phyloP scores from a whole-genome alignment of 2,329 filamentous ascomycete species.

The Tolypocladium album region DNA sequence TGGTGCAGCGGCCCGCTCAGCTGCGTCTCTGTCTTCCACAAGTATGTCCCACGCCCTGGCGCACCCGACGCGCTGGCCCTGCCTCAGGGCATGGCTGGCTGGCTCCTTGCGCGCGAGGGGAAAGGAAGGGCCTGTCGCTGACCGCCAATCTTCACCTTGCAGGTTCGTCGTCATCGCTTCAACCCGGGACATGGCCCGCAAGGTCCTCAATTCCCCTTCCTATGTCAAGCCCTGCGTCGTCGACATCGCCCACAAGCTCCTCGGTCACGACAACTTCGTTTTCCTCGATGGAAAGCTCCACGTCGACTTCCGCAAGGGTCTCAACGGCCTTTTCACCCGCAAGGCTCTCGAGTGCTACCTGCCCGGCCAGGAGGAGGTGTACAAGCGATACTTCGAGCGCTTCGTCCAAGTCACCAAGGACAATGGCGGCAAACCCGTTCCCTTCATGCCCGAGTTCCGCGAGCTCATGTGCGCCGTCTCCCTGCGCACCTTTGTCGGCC shows the following conservation, averaged over 20 bases:
- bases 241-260: constrained; percentile 84
- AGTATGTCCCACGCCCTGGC: constrained; percentile 46
- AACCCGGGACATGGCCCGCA: constrained; percentile 87
- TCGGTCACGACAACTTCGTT: constrained; percentile 89
- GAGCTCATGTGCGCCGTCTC: constrained; percentile 92
- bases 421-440: constrained; percentile 60
- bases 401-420: constrained; percentile 69
- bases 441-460: constrained; percentile 87
- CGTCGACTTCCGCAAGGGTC: constrained; percentile 92
- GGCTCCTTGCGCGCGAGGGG: neutral
- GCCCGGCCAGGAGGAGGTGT: constrained; percentile 85
- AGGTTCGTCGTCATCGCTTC: constrained; percentile 97
- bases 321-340: constrained; percentile 90
- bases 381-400: constrained; percentile 72
- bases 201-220: constrained; percentile 87
- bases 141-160: neutral
- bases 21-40: constrained; percentile 98
- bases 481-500: constrained; percentile 91
- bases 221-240: constrained; percentile 97
- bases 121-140: neutral
- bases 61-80: neutral
- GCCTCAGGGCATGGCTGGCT: neutral
- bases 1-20: constrained; percentile 86
- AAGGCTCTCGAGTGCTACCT: constrained; percentile 80
- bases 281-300: constrained; percentile 93